Evolutionary conservation across 768 basidiomycete species (phyloP).

Genomic region (Boletus rufocinnamomeus): DNA sequence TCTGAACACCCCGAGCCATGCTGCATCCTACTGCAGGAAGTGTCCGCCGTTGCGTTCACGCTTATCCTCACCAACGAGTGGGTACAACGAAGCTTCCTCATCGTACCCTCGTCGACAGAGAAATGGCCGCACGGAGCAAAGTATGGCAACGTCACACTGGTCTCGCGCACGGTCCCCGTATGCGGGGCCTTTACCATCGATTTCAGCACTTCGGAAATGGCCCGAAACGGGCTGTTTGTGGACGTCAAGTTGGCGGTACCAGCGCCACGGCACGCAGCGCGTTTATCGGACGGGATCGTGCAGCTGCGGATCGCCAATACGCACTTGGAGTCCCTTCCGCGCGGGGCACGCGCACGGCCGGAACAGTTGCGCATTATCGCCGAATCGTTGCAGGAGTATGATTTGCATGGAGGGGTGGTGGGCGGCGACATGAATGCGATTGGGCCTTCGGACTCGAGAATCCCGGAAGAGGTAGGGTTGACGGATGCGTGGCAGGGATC

Average conservation of each 20-base stretch:
- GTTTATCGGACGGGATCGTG: constrained; percentile 39
- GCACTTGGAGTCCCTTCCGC: constrained; percentile 66
- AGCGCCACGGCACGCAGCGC: constrained; percentile 32
- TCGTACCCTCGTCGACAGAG: constrained; percentile 53
- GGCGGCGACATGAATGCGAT: constrained; percentile 78
- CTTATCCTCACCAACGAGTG: constrained; percentile 57
- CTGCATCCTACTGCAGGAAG: constrained; percentile 72
- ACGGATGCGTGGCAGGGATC: constrained; percentile 58
- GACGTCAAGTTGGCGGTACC: constrained; percentile 51
- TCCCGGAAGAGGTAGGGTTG: constrained; percentile 50
- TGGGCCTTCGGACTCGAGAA: constrained; percentile 41
- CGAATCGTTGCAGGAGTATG: constrained; percentile 47
- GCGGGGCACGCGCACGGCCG: constrained; percentile 46
- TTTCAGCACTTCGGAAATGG: constrained; percentile 52
- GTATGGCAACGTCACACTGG: constrained; percentile 74
- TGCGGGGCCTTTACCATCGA: constrained; percentile 50
- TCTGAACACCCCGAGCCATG: constrained; percentile 54
- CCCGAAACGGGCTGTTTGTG: constrained; percentile 57
- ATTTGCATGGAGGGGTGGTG: constrained; percentile 58
- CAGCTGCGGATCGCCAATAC: constrained; percentile 69
- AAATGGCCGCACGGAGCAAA: constrained; percentile 53
- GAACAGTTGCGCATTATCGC: constrained; percentile 57
- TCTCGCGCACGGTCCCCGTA: constrained; percentile 57
- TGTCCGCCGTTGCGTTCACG: constrained; percentile 46
- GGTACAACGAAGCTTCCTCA: constrained; percentile 60